Evolutionary conservation across 208 protist genomes (phyloP), one percentile per base, ranked within the genome.

Genomic region (Naegleria fowleri): DNA sequence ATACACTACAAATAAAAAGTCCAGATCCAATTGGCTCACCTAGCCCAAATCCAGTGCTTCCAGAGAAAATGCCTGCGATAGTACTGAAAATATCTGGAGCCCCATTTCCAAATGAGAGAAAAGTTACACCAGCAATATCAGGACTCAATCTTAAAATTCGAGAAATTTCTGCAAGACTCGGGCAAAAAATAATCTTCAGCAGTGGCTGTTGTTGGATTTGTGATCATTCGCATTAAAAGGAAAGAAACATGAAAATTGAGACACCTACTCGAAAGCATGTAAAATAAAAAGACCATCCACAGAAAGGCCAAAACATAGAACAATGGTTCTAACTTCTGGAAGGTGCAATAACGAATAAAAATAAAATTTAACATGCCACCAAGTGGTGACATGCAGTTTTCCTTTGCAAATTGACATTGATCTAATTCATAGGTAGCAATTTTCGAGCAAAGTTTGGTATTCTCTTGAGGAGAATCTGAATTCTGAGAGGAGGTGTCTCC

Each of bases 91-190:
- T 67, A 67, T 89, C 86, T 19, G 86, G 48, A 25, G 86, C 43
- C 29, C 25, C 6, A 67, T 89, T 89, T 15, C 86, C 86, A 4
- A 89, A 40, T 0, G 86, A 43, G 16, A 89, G n/a, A 11, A 89
- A 89, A 40, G 86, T 89, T 0, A 89, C 86, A 89, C 86, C 86
- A 41, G 86, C 86, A 38, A 89, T n/a, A 67, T 89, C 41, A 16
- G 86, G 48, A 15, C 48, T 19, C 29, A 89, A 67, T 41, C 36
- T 59, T 29, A 89, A 89, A 22, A n/a, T 25, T 9, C 29, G 33
- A 29, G 86, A 89, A 67, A 89, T 89, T 58, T 58, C n/a, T 40
- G 86, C 51, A 22, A 89, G 59, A 19, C 36, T n/a, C 5, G 86
- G 86, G 36, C 41, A 58, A 89, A 89, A n/a, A 89, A n/a, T 41